Evolutionary conservation across 345 rosid species (phyloP).

Genomic region (Eucalyptus cloeziana): DNA sequence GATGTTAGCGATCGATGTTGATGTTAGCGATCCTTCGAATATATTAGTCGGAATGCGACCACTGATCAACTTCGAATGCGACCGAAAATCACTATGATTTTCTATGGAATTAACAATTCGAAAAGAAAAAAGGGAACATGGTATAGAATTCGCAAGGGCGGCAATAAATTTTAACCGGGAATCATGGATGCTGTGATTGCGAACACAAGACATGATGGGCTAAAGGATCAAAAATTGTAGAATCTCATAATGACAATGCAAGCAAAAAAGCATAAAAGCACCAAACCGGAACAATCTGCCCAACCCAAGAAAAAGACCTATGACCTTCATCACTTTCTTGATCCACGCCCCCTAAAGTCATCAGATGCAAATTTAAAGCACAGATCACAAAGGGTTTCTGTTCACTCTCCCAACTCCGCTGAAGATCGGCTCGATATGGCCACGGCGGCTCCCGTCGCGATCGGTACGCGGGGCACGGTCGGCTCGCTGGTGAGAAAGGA

Average conservation of each 20-base stretch:
- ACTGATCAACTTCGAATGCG: background rate
- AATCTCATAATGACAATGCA: background rate
- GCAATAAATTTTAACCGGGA: background rate
- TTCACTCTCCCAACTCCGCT: background rate
- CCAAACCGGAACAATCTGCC: background rate
- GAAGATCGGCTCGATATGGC: background rate
- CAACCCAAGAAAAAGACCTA: background rate
- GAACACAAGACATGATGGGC: background rate
- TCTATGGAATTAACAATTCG: background rate
- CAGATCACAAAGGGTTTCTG: background rate
- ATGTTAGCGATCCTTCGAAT: background rate
- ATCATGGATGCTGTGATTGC: background rate
- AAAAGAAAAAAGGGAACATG: background rate
- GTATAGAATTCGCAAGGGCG: background rate
- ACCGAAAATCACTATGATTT: background rate
- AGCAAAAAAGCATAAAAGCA: background rate
- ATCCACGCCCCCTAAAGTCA: background rate
- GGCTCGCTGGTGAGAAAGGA: constrained; percentile 71
- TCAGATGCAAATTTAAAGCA: background rate
- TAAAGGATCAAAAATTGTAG: background rate
- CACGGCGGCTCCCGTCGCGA: constrained; percentile 12
- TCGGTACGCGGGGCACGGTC: constrained; percentile 71
- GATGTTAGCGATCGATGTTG: background rate
- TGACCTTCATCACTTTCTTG: background rate
- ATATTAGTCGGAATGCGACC: background rate